Evolutionary conservation across 78 protist species (phyloP), one percentile per base, ranked within the genome.

Genomic region (Diacronema lutheri): DNA sequence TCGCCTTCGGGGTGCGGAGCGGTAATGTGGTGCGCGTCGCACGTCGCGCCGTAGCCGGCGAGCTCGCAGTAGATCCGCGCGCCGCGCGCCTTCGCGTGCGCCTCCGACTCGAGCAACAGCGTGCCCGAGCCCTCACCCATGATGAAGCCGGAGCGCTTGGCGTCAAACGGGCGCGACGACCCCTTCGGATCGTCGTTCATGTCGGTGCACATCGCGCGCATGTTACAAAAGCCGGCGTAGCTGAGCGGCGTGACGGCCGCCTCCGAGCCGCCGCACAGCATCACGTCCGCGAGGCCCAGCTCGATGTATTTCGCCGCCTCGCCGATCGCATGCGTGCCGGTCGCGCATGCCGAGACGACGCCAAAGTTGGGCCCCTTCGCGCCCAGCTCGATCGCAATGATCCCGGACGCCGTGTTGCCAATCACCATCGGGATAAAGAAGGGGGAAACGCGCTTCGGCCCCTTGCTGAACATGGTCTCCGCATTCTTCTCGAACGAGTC

Each of bases 21-120:
- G 9, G 84, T 79, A 73, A 79, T 79, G 38, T 79, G 84, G 84
- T 61, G 62, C 84, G 84, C 84, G 72, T 79, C 84, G 84, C 84
- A 79, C 5, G 60, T 79, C 19, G 84, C 84, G 19, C 62, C 84
- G 55, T 56, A 56, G 62, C 72, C 73, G 13, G 84, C 72, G 57
- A 77, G 66, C 46, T 77, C 83, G 83, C 83, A 77, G 83, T 77
- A 77, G 66, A 77, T 77, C 35, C 35, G 11, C 4, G 83, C 83
- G 29, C 83, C 83, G 66, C 83, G 64, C 41, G 23, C n/a, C 37
- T 23, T 23, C 56, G 83, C 83, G 44, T 77, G 83, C 66, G 50
- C 81, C 81, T 50, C 65, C 41, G 50, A n/a, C 79, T 71, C 79
- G 58, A 71, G 66, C 29, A 55, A 46, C 55, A 55, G 66, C n/a